Evolutionary conservation across 208 protist species (phyloP).

Genomic region (Leishmania amazonensis): DNA sequence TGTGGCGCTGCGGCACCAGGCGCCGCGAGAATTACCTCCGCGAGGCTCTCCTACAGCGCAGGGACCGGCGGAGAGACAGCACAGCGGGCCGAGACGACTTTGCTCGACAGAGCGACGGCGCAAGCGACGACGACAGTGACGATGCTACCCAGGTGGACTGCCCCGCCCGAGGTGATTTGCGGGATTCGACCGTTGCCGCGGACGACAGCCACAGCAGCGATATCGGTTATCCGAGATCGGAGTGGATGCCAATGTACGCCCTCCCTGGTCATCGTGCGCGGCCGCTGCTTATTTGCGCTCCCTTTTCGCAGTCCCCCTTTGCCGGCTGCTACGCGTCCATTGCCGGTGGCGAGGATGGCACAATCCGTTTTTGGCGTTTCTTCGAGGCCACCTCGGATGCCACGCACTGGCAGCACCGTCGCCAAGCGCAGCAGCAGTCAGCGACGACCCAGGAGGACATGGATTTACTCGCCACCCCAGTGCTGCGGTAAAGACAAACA

Average conservation of each 20-base stretch:
- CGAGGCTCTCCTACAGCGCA: conserved; percentile 21
- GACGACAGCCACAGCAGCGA: neutral
- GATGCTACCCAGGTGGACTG: neutral
- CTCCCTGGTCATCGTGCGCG: conserved; percentile 73
- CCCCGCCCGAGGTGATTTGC: neutral
- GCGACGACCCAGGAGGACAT: conserved; percentile 44
- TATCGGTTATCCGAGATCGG: conserved; percentile 6
- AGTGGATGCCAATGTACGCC: conserved; percentile 43
- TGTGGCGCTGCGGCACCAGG: conserved; percentile 31
- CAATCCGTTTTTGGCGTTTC: conserved; percentile 79
- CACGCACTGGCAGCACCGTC: conserved; percentile 44
- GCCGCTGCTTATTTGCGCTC: conserved; percentile 60
- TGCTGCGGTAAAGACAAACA: conserved; percentile 28
- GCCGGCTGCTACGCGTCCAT: conserved; percentile 63
- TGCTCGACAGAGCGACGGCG: neutral
- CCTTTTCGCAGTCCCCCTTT: conserved; percentile 49
- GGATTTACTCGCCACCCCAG: conserved; percentile 34
- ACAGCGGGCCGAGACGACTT: neutral
- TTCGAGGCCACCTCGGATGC: conserved; percentile 46
- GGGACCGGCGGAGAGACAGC: neutral
- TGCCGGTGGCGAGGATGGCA: conserved; percentile 67
- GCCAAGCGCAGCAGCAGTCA: conserved; percentile 34
- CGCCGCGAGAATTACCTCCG: conserved; percentile 25
- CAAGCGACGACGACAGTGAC: neutral
- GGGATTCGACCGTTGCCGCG: neutral